Conservation (phyloP, 1,284 basidiomycete genomes). For the Melampsora americana region DNA sequence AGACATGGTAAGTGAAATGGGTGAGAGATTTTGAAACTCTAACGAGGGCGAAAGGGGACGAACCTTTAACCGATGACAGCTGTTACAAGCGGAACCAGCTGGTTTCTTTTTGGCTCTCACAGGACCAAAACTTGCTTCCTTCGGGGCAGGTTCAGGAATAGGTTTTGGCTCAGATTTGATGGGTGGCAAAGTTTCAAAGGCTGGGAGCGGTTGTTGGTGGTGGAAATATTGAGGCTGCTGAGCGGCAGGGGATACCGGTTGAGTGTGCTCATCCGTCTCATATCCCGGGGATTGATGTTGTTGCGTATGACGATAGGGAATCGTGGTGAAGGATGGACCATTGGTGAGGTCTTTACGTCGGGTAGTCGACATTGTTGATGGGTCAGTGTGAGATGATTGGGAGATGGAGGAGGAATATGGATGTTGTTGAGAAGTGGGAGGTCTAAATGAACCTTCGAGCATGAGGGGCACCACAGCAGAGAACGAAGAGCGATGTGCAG, state of each 20-base stretch:
- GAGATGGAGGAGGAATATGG: not conserved
- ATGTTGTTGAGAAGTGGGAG: constrained; percentile 14
- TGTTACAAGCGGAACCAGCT: constrained; percentile 42
- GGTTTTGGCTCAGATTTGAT: constrained; percentile 13
- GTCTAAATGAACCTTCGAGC: constrained; percentile 43
- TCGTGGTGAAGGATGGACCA: constrained; percentile 27
- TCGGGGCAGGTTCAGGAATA: constrained; percentile 15
- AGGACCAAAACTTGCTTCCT: constrained; percentile 31
- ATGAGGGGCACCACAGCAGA: constrained; percentile 15
- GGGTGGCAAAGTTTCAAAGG: constrained; percentile 6
- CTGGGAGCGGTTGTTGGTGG: not conserved
- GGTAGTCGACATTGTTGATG: constrained; percentile 1
- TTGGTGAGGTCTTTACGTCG: constrained; percentile 21
- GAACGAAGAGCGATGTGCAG: too few species aligned
- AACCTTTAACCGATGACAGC: constrained; percentile 42
- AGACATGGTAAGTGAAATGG: not conserved
- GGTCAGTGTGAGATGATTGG: constrained; percentile 19
- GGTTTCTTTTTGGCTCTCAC: constrained; percentile 44
- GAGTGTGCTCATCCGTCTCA: constrained; percentile 38
- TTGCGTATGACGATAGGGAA: constrained; percentile 13
- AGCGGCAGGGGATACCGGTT: constrained; percentile 8
- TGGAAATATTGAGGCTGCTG: constrained; percentile 8
- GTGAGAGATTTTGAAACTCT: not conserved
- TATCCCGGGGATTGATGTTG: constrained; percentile 30
- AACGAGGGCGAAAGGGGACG: not conserved